Percentiles rank a stretch among this genome's conserved stretches.
Evolutionary conservation across 352 stramenopile genomes (phyloP).

Genomic region (Phytophthora tubulina): DNA sequence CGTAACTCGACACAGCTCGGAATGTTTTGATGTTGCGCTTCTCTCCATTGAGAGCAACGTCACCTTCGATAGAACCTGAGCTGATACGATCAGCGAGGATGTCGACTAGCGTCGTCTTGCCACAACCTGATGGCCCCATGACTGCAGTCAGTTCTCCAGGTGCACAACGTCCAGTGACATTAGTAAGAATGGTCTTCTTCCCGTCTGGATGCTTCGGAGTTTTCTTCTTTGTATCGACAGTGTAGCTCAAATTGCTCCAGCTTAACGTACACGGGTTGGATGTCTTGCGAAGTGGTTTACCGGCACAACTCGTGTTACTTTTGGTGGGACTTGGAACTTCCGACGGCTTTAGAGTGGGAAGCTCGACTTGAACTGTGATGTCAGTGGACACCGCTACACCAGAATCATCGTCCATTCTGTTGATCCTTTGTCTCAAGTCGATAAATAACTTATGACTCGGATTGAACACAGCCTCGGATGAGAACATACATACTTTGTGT

Average conservation of each 20-base stretch:
- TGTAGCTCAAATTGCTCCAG: constrained; percentile 34
- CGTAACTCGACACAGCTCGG: constrained; percentile 60
- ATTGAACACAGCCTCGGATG: background rate
- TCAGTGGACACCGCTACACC: background rate
- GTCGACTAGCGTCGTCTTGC: constrained; percentile 76
- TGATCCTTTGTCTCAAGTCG: background rate
- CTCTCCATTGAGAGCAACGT: constrained; percentile 58
- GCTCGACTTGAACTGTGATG: constrained; percentile 19
- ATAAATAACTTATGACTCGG: constrained; percentile 4
- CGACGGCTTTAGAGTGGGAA: constrained; percentile 10
- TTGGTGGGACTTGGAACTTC: background rate
- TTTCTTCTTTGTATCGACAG: constrained; percentile 37
- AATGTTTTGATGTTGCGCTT: constrained; percentile 47
- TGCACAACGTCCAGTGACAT: constrained; percentile 63
- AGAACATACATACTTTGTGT: background rate
- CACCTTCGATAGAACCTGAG: constrained; percentile 44
- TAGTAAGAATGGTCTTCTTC: constrained; percentile 62
- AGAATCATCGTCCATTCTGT: constrained; percentile 17
- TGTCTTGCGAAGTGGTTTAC: constrained; percentile 15
- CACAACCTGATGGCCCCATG: constrained; percentile 65
- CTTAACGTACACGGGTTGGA: constrained; percentile 30
- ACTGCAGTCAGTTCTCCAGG: constrained; percentile 71
- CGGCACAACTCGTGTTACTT: background rate
- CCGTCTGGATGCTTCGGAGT: constrained; percentile 21
- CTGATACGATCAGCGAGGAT: constrained; percentile 61